Percentiles rank a stretch among this genome's conserved stretches.
Conservation (phyloP, 2,329 filamentous ascomycete species). For the Colletotrichum sp. region DNA sequence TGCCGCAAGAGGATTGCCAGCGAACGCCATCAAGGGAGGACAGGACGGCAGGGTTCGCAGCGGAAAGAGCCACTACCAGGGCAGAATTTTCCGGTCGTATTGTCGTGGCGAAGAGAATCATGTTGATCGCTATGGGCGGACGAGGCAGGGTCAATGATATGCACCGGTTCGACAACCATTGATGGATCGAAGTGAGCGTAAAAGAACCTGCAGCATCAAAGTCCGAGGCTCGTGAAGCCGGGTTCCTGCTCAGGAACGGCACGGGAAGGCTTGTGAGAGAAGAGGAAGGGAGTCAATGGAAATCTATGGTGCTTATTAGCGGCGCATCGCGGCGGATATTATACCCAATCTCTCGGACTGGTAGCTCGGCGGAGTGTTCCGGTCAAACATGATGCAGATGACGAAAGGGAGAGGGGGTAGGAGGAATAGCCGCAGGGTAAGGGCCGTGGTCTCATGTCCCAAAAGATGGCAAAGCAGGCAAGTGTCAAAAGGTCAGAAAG, state of each 20-base stretch:
- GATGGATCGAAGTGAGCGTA: not conserved
- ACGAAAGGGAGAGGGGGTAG: not conserved
- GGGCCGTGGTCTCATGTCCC: not conserved
- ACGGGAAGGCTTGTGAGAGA: not conserved
- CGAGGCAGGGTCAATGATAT: not conserved
- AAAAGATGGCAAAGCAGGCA: not conserved
- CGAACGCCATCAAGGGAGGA: not conserved
- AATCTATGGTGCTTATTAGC: not conserved
- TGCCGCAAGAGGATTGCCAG: not conserved
- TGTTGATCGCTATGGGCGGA: not conserved
- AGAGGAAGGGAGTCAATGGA: not conserved
- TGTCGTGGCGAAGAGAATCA: not conserved
- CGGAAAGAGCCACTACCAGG: not conserved
- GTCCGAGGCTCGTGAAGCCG: not conserved
- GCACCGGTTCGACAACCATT: not conserved
- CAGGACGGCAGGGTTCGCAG: not conserved
- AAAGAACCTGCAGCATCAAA: not conserved
- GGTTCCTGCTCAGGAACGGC: not conserved
- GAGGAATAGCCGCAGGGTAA: not conserved
- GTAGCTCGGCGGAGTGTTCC: not conserved
- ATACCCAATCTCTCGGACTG: not conserved
- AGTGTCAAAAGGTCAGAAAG: not conserved
- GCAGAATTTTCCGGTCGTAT: conserved; percentile 4
- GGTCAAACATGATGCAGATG: not conserved
- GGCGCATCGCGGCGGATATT: not conserved